phyloP scores from a whole-genome alignment of 257 asterid genomes.

The Voacanga thouarsii region DNA sequence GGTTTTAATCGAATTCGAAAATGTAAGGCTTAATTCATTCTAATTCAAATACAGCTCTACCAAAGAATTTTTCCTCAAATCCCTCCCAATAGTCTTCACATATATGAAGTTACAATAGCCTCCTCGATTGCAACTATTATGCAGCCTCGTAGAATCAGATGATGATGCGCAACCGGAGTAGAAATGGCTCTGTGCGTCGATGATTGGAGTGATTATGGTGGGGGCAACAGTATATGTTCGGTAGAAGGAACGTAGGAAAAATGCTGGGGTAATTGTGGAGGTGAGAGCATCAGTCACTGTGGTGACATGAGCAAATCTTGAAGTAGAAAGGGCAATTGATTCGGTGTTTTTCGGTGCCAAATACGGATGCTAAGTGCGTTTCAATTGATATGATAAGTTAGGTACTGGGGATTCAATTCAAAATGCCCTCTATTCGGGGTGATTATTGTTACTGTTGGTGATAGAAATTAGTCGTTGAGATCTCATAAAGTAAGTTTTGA shows the following conservation, averaged over 20 bases:
- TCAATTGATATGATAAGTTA: constrained; percentile 10
- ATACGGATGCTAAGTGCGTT: constrained; percentile 28
- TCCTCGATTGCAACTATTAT: constrained; percentile 52
- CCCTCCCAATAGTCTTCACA: constrained; percentile 58
- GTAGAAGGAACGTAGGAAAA: constrained; percentile 23
- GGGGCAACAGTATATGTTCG: constrained; percentile 25
- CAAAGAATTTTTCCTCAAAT: constrained; percentile 51
- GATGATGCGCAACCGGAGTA: constrained; percentile 62
- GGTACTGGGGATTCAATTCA: background rate
- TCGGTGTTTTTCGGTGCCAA: constrained; percentile 28
- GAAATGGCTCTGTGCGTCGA: constrained; percentile 26
- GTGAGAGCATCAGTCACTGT: constrained; percentile 27
- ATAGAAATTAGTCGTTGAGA: background rate
- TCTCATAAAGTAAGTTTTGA: too few species aligned
- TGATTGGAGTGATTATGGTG: constrained; percentile 29
- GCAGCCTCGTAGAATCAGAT: constrained; percentile 69
- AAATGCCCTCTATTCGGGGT: background rate
- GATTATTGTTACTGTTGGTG: background rate
- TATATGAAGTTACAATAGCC: constrained; percentile 69
- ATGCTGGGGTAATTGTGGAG: constrained; percentile 24
- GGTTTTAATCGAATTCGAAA: too few species aligned
- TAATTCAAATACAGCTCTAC: too few species aligned
- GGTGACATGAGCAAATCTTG: constrained; percentile 34
- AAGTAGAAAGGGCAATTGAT: constrained; percentile 34
- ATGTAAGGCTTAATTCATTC: too few species aligned